Conservation (phyloP, 2,329 filamentous ascomycete species). For the Aspergillus pseudoviridinutans region DNA sequence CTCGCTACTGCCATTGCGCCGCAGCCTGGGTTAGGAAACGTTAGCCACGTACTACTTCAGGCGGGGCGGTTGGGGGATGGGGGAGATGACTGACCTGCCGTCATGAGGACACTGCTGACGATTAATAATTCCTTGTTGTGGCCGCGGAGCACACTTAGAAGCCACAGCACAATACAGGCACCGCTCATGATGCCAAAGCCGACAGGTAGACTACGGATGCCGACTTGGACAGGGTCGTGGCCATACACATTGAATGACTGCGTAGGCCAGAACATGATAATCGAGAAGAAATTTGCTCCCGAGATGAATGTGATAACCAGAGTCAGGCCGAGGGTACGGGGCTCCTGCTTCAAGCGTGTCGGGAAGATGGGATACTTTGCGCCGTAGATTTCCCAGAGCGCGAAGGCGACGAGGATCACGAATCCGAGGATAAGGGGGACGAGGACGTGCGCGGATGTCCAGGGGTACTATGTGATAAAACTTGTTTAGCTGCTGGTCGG, state of each 20-base stretch:
- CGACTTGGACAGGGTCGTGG: slow-evolving; percentile 60
- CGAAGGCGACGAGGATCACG: slow-evolving; percentile 41
- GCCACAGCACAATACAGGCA: slow-evolving; percentile 55
- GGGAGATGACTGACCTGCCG: slow-evolving; percentile 46
- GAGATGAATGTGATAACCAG: slow-evolving; percentile 58
- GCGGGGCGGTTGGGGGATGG: too few species aligned
- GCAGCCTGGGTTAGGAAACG: slow-evolving; percentile 36
- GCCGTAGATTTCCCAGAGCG: slow-evolving; percentile 45
- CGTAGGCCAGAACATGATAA: slow-evolving; percentile 59
- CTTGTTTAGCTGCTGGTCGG: slow-evolving; percentile 3
- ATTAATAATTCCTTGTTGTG: slow-evolving; percentile 60
- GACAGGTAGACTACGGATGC: slow-evolving; percentile 62
- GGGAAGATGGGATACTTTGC: slow-evolving; percentile 47
- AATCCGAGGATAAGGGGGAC: slow-evolving; percentile 45
- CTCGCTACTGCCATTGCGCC: slow-evolving; percentile 51
- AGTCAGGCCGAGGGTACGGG: slow-evolving; percentile 50
- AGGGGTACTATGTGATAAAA: slow-evolving; percentile 34
- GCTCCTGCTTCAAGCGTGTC: slow-evolving; percentile 43
- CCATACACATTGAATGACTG: slow-evolving; percentile 64
- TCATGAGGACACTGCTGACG: slow-evolving; percentile 59
- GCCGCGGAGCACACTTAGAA: slow-evolving; percentile 56
- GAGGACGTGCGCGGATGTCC: slow-evolving; percentile 44
- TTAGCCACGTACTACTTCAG: not conserved
- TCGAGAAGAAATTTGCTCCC: slow-evolving; percentile 56
- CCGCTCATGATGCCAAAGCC: slow-evolving; percentile 61